Conservation (phyloP, 352 stramenopile species). For the Nothophytophthora sp. region DNA sequence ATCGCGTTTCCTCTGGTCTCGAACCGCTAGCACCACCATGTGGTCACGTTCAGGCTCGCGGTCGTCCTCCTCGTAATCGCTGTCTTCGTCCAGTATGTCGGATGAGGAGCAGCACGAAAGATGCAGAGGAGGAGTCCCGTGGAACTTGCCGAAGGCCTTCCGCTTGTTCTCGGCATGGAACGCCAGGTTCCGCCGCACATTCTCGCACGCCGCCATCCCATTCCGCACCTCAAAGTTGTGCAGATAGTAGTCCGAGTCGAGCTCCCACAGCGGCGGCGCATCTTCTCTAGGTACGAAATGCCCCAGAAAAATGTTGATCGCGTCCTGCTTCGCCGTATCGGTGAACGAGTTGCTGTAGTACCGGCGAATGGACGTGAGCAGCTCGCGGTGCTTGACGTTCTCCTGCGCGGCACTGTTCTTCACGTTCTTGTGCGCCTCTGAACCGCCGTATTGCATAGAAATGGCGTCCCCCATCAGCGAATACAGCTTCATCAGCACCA, state of each 20-base stretch:
- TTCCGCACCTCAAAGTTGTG: slow-evolving; percentile 91
- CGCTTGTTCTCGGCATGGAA: slow-evolving; percentile 67
- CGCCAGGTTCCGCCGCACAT: slow-evolving; percentile 60
- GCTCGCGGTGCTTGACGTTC: slow-evolving; percentile 95
- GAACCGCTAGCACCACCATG: slow-evolving; percentile 16
- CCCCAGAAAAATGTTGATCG: slow-evolving; percentile 99
- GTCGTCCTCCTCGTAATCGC: slow-evolving; percentile 30
- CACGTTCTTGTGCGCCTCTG: slow-evolving; percentile 99
- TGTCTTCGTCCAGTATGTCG: slow-evolving; percentile 29
- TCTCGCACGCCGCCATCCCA: slow-evolving; percentile 55
- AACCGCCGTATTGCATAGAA: slow-evolving; percentile 99
- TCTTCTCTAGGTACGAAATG: slow-evolving; percentile 82
- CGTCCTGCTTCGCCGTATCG: slow-evolving; percentile 98
- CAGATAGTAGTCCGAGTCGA: slow-evolving; percentile 91
- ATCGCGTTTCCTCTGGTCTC: slow-evolving; percentile 60
- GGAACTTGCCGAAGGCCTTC: slow-evolving; percentile 40
- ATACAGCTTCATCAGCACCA: slow-evolving; percentile 98
- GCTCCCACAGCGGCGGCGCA: slow-evolving; percentile 75
- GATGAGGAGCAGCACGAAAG: slow-evolving; percentile 39
- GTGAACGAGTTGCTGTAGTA: slow-evolving; percentile 99
- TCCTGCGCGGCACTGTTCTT: slow-evolving; percentile 82
- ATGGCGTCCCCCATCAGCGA: slow-evolving; percentile 98
- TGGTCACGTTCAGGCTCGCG: slow-evolving; percentile 25
- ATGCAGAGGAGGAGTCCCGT: slow-evolving; percentile 20
- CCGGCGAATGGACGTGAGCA: slow-evolving; percentile 98